Evolutionary conservation across 371 early-diverging fungal genomes (phyloP).

Genomic region (Dinochytrium kinnereticum): DNA sequence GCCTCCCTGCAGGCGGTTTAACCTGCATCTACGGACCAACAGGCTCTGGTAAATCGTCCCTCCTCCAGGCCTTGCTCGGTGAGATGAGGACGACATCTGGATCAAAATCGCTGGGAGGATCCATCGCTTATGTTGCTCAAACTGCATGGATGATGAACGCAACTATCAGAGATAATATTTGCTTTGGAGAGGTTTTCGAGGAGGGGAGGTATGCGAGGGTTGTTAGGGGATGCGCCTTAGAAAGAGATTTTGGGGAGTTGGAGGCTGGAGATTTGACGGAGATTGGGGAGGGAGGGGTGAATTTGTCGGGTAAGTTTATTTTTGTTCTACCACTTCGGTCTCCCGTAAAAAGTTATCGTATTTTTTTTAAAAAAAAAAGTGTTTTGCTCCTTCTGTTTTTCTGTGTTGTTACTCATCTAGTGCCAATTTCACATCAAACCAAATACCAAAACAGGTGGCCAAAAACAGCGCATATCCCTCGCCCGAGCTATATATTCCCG

Average conservation of each 20-base stretch:
- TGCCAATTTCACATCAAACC: too few relatives aligned
- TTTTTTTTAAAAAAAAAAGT: too few relatives aligned
- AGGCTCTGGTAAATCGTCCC: neutral
- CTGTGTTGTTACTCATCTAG: too few relatives aligned
- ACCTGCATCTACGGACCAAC: too few relatives aligned
- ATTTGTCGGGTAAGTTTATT: conserved; percentile 32
- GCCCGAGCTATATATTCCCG: conserved; percentile 28
- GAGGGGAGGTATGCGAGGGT: conserved; percentile 49
- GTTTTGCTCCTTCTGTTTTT: too few relatives aligned
- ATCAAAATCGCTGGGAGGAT: too few relatives aligned
- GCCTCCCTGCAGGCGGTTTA: too few relatives aligned
- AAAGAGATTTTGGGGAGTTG: conserved; percentile 80
- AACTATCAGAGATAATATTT: conserved; percentile 63
- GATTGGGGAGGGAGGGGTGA: conserved; percentile 75
- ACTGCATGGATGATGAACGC: conserved; percentile 61
- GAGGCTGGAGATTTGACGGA: conserved; percentile 86
- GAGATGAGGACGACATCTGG: too few relatives aligned
- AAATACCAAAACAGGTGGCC: too few relatives aligned
- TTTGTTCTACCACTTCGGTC: too few relatives aligned
- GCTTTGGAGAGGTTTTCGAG: conserved; percentile 58
- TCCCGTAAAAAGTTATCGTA: too few relatives aligned
- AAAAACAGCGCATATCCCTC: conserved; percentile 35
- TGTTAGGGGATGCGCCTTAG: conserved; percentile 64
- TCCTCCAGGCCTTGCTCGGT: too few relatives aligned
- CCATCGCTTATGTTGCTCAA: conserved; percentile 59